Evolutionary conservation across 768 basidiomycete genomes (phyloP), one percentile per base, ranked within the genome.

Genomic region (Hericium coralloides): DNA sequence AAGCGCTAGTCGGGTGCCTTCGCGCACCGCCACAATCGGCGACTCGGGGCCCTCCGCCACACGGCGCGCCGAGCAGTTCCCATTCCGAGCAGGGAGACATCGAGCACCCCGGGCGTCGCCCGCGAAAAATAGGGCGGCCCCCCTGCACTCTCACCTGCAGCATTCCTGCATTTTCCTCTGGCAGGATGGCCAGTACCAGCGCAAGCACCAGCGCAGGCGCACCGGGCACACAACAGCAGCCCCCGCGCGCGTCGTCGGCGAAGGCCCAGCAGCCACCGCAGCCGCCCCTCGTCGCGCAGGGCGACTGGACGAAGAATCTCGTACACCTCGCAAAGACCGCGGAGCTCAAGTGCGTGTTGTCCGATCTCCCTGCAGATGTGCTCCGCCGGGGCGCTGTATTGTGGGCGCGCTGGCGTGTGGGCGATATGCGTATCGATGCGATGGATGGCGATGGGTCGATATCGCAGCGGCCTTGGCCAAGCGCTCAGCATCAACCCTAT

Each of bases 291-390:
- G 77, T 92, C 51, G 88, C 90, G 4, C 84, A 82, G 18, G 90
- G 89, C 9, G 89, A 92, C 69, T 92, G 90, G 90, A 90, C 88
- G 25, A 87, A 85, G 63, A 87, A 90, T 69, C 78, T 92, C 45
- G 85, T 92, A 36, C 87, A 92, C 53, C 78, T 92, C 12, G 90
- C 90, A 6, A 92, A 89, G 73, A 89, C 87, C 1, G 90, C 90
- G 9, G 90, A 92, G 67, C 78, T 92, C 65, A 92, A 92, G 90
- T 92, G 68, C 63, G 87, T 79, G 6, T 22, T 50, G 36, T 25
- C 39, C 25, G 39, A 50, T 43, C 22, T 55, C 52, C 48, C 23
- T 52, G 49, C 57, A n/a, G 45, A 39, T 54, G 41, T 20, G 22
- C 52, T 17, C 17, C 49, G 14, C 15, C 23, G 9, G 6, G 55